Evolutionary conservation across 352 stramenopile genomes (phyloP).

Genomic region (Phytopythium helicoides): DNA sequence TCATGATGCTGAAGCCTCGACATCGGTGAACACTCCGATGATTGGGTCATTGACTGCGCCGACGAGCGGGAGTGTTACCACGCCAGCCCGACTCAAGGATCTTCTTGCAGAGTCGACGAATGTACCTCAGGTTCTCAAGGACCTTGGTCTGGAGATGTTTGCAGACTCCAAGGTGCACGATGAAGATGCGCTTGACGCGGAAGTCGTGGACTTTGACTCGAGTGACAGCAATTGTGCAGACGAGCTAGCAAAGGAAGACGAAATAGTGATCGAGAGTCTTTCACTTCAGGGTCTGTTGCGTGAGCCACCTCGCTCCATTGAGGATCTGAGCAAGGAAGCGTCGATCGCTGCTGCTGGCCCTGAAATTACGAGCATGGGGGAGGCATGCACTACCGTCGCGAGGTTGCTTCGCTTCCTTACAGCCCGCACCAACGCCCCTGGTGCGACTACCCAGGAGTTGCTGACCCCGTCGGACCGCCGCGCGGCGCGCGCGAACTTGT

Average conservation of each 20-base stretch:
- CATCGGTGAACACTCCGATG: neutral
- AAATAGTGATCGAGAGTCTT: slow-evolving; percentile 62
- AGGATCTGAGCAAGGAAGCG: slow-evolving; percentile 25
- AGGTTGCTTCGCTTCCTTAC: slow-evolving; percentile 47
- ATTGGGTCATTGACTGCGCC: neutral
- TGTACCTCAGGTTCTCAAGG: slow-evolving; percentile 20
- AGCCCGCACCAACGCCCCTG: slow-evolving; percentile 27
- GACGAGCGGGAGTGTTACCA: slow-evolving; percentile 4
- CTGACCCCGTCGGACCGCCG: slow-evolving; percentile 31
- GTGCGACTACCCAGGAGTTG: slow-evolving; percentile 12
- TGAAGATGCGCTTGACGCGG: slow-evolving; percentile 22
- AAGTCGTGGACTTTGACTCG: slow-evolving; percentile 46
- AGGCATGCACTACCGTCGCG: slow-evolving; percentile 36
- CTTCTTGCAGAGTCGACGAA: slow-evolving; percentile 21
- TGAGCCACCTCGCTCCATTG: slow-evolving; percentile 27
- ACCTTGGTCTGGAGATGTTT: slow-evolving; percentile 32
- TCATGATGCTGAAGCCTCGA: slow-evolving; percentile 14
- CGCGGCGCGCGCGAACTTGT: slow-evolving; percentile 35
- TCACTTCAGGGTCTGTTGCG: slow-evolving; percentile 50
- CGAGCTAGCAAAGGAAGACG: slow-evolving; percentile 49
- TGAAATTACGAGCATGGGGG: slow-evolving; percentile 28
- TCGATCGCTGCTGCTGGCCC: neutral
- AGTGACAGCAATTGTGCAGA: slow-evolving; percentile 20
- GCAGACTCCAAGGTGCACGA: slow-evolving; percentile 4
- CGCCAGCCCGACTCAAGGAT: slow-evolving; percentile 6